Evolutionary conservation across 208 protist species (phyloP), one percentile per base, ranked within the genome.

Genomic region (Angomonas deanei): DNA sequence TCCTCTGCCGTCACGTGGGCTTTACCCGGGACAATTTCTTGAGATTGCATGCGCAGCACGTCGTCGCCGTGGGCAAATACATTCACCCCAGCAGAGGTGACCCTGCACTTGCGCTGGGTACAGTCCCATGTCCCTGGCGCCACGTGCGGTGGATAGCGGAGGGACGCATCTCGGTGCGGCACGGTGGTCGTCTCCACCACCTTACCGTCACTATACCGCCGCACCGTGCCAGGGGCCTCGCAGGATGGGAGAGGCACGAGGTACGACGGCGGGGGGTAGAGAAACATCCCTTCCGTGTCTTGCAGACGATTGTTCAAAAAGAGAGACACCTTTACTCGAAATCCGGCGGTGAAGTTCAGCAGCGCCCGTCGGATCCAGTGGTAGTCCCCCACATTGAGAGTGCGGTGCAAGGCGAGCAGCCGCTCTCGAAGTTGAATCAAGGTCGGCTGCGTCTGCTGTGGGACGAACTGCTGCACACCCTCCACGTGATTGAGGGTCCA

Each of bases 401-500:
- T 21, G 0, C 0, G 6, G 24, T 64, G 70, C 0, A 94, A 57
- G 23, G 36, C 17, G 17, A 68, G 19, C 17, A 95, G 39, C 17
- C 60, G 68, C 5, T 19, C 26, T 26, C 66, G 66, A 0, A 74
- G 70, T 2, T 62, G 61, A 2, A 42, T 30, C 19, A 91, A 6
- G 61, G 59, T 53, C 19, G 54, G 39, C 24, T 53, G 59, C 2
- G 63, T 49, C 11, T 42, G 19, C 13, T 56, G 17, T 1, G 76
- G 56, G 23, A 88, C 38, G 24, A 94, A 60, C 6, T 34, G 11
- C 21, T 68, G 27, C 21, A 94, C 54, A 33, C 75, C 68, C 32
- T 96, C 80, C 3, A 98, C 49, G 62, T 97, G 92, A 68, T 92
- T 96, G 26, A 92, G 61, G 3, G 91, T 97, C 30, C 90, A 67